A percentile compares a stretch with the other conserved stretches of the same genome.
Evolutionary conservation across 2,329 filamentous ascomycete species (phyloP).

Genomic region (Rhinocladiella mackenziei): DNA sequence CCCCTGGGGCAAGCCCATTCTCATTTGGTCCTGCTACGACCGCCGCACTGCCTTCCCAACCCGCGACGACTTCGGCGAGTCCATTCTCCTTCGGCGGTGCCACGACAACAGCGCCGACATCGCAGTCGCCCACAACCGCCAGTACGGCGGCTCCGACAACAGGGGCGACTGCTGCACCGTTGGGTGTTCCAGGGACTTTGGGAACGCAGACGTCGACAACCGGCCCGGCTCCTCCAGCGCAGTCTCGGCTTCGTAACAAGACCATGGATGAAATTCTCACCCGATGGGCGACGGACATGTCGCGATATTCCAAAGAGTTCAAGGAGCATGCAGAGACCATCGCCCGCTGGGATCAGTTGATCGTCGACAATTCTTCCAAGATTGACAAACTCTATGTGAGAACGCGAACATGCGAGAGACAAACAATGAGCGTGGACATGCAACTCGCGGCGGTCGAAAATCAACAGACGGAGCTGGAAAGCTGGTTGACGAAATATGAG

Average conservation of each 20-base stretch:
- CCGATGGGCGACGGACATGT: slow-evolving; percentile 89
- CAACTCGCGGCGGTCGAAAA: slow-evolving; percentile 85
- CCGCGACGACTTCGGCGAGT: slow-evolving; percentile 31
- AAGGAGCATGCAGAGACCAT: slow-evolving; percentile 84
- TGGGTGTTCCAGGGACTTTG: slow-evolving; percentile 8
- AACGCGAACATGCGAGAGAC: slow-evolving; percentile 89
- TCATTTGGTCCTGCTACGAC: slow-evolving; percentile 29
- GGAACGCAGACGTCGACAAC: slow-evolving; percentile 67
- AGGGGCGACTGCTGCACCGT: slow-evolving; percentile 7
- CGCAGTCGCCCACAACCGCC: slow-evolving; percentile 14
- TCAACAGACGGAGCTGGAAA: slow-evolving; percentile 84
- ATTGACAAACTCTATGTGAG: slow-evolving; percentile 89
- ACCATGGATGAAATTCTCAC: slow-evolving; percentile 99
- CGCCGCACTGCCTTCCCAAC: slow-evolving; percentile 28
- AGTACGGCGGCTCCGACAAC: neutral
- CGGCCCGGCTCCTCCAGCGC: slow-evolving; percentile 71
- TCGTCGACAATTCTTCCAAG: slow-evolving; percentile 92
- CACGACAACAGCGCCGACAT: slow-evolving; percentile 11
- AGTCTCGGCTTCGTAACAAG: slow-evolving; percentile 93
- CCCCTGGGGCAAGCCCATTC: slow-evolving; percentile 26
- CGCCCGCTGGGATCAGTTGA: slow-evolving; percentile 81
- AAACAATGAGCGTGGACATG: slow-evolving; percentile 88
- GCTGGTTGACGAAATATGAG: slow-evolving; percentile 88
- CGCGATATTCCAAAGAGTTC: slow-evolving; percentile 96
- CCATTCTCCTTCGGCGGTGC: slow-evolving; percentile 13